Evolutionary conservation across 371 early-diverging fungal species (phyloP).

Genomic region (Mortierella sp.): DNA sequence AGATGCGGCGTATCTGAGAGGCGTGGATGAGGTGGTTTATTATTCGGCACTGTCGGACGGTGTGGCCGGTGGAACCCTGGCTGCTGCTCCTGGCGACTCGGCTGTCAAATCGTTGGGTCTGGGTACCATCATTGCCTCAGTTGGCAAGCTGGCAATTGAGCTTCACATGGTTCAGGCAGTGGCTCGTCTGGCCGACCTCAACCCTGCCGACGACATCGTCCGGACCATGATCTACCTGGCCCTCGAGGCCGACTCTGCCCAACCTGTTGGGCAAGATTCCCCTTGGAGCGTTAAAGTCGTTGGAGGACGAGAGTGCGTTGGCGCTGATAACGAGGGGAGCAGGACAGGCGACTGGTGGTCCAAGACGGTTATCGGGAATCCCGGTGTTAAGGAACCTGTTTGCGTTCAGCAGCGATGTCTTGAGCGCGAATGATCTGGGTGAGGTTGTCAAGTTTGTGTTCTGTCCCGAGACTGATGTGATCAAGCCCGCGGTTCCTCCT

Average conservation of each 20-base stretch:
- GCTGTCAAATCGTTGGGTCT: constrained; percentile 18
- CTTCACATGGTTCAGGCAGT: constrained; percentile 33
- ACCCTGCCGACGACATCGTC: constrained; percentile 19
- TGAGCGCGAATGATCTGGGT: constrained; percentile 25
- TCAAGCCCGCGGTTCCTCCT: neutral
- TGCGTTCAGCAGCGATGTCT: constrained; percentile 32
- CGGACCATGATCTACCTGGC: constrained; percentile 25
- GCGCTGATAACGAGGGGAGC: constrained; percentile 27
- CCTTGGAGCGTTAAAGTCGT: neutral
- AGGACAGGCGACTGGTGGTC: neutral
- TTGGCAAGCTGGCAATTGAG: constrained; percentile 31
- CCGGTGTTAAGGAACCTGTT: constrained; percentile 31
- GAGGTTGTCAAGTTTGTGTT: constrained; percentile 37
- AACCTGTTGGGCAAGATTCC: constrained; percentile 6
- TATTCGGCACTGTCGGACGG: constrained; percentile 27
- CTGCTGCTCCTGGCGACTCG: constrained; percentile 2
- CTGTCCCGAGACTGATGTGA: constrained; percentile 13
- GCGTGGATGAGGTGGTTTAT: constrained; percentile 23
- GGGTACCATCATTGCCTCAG: constrained; percentile 16
- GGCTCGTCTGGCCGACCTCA: constrained; percentile 27
- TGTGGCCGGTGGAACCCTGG: constrained; percentile 26
- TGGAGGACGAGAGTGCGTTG: constrained; percentile 12
- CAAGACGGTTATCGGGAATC: constrained; percentile 9
- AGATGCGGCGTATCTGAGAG: constrained; percentile 16
- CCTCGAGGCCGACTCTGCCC: constrained; percentile 5